Evolutionary conservation across 2,329 filamentous ascomycete species (phyloP).

Genomic region (Bipolaris gigantea): DNA sequence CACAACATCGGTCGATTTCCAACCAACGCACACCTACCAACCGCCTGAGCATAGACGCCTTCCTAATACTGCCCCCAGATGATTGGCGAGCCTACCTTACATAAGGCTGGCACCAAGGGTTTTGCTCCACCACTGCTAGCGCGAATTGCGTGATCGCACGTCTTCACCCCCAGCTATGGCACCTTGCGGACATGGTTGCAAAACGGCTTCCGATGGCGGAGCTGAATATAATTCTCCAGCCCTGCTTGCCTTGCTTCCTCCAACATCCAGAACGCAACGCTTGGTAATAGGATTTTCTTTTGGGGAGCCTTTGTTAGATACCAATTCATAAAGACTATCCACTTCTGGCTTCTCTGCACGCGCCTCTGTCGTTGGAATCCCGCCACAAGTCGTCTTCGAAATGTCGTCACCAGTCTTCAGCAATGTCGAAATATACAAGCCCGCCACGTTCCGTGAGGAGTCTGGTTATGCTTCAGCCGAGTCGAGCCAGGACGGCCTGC

Average conservation of each 20-base stretch:
- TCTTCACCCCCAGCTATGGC: conserved; percentile 32
- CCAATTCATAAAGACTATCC: conserved; percentile 11
- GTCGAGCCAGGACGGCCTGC: conserved; percentile 64
- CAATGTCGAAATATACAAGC: conserved; percentile 28
- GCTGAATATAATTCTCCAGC: conserved; percentile 33
- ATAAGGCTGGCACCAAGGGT: conserved; percentile 23
- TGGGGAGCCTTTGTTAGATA: conserved; percentile 17
- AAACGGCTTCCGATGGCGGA: conserved; percentile 35
- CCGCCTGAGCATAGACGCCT: conserved; percentile 15
- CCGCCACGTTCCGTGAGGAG: conserved; percentile 56
- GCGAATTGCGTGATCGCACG: conserved; percentile 42
- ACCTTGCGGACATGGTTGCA: conserved; percentile 37
- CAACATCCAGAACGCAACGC: conserved; percentile 24
- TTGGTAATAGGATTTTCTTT: conserved; percentile 28
- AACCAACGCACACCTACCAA: conserved; percentile 18
- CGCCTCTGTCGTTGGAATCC: conserved; percentile 12
- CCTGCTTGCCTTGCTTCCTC: conserved; percentile 16
- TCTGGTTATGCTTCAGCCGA: conserved; percentile 81
- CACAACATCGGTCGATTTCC: conserved; percentile 12
- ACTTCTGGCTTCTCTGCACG: conserved; percentile 24
- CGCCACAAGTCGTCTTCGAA: conserved; percentile 7
- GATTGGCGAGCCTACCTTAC: conserved; percentile 28
- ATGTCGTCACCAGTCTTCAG: conserved; percentile 38
- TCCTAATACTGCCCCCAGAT: conserved; percentile 13
- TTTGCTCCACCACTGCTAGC: conserved; percentile 32